Evolutionary conservation across 345 rosid species (phyloP), one percentile per base, ranked within the genome.

Genomic region (Hibiscus syriacus): DNA sequence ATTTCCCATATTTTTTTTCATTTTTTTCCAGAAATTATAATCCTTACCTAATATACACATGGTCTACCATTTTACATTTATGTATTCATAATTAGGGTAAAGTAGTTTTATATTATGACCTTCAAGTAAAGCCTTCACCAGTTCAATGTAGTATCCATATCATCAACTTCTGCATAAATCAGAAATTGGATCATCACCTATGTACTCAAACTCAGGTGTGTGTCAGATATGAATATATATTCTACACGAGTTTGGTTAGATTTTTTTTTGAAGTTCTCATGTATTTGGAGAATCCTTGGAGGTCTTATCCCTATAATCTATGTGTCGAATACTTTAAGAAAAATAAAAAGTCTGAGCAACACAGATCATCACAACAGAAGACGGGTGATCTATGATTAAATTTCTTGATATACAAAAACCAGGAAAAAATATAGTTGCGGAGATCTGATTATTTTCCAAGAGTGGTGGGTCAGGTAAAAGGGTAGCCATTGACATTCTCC

Each of bases 401-500:
- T 50, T 48, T 36, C 52, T 67, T 45, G 55, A n/a, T 14, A 41
- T 41, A 41, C 48, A 41, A 10, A 60, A n/a, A 30, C 43, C 43
- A 58, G 25, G 43, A 58, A 58, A 5, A 17, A 32, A 7, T 16
- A 48, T 14, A 36, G 23, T 63, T 43, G 23, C 53, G 16, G 53
- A 63, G 52, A 41, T 41, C 66, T 41, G 32, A 13, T 62, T 19
- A 19, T 32, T 34, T 34, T 67, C 30, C 26, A 16, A 30, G 19
- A 20, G 57, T 30, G 10, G 29, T 49, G 57, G 26, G 57, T 29
- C 69, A 29, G 57, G 26, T 48, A 17, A 66, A 30, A 49, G 58
- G 45, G 32, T 49, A 22, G 34, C 38, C 70, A 66, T 72, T 72
- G 71, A 67, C 71, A 67, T 73, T 73, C 76, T 65, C 17, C 67